Evolutionary conservation across 2,329 filamentous ascomycete species (phyloP).

Genomic region (Chalaropsis thielavioides): DNA sequence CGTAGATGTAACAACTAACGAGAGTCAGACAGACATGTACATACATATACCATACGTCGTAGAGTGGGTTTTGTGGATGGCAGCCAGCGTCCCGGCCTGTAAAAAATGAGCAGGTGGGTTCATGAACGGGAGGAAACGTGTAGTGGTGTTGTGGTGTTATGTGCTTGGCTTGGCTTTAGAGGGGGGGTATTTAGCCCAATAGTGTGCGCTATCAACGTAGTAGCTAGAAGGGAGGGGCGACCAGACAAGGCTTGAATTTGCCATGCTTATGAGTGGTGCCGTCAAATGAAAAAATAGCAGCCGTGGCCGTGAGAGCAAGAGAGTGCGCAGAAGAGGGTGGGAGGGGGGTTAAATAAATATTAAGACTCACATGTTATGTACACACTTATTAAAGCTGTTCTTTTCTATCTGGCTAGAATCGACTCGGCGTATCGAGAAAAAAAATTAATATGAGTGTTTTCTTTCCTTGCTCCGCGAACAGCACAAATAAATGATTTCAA

Average conservation of each 20-base stretch:
- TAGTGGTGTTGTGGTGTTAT: not conserved
- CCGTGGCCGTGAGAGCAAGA: not conserved
- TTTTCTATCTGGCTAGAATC: too few relatives aligned
- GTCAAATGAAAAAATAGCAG: not conserved
- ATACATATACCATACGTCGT: not conserved
- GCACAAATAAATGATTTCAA: too few relatives aligned
- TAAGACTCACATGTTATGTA: too few relatives aligned
- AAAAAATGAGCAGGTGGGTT: slow-evolving; percentile 2
- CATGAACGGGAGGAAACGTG: not conserved
- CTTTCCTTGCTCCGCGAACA: too few relatives aligned
- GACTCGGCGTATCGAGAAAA: too few relatives aligned
- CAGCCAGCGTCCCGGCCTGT: not conserved
- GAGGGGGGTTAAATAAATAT: too few relatives aligned
- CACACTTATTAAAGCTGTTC: too few relatives aligned
- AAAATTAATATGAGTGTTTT: too few relatives aligned
- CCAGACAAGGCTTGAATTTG: not conserved
- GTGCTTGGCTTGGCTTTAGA: not conserved
- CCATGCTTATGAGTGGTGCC: not conserved
- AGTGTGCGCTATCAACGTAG: not conserved
- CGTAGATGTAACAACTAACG: slow-evolving; percentile 2
- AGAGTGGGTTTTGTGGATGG: not conserved
- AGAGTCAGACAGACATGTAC: not conserved
- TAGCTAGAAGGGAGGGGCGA: not conserved
- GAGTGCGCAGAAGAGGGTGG: not conserved
- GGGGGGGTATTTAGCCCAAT: not conserved